Percentiles rank a stretch among this genome's conserved stretches.
Evolutionary conservation across 2,329 filamentous ascomycete species (phyloP).

Genomic region (Phialophora macrospora): DNA sequence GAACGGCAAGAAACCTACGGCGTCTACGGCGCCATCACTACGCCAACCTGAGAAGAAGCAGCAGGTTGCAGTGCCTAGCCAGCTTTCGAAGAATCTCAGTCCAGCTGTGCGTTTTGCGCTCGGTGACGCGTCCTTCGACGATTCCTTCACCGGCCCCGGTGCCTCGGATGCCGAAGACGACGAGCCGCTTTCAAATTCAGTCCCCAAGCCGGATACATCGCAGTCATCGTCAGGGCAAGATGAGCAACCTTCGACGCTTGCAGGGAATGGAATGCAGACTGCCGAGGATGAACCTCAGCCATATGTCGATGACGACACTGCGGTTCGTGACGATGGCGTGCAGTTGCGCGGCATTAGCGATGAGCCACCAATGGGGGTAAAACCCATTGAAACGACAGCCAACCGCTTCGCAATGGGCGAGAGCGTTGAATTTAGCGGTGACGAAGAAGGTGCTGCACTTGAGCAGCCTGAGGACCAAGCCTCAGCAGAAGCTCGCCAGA

Average conservation of each 20-base stretch:
- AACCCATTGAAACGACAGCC: background rate
- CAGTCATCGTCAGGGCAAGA: background rate
- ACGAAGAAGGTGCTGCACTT: conserved; percentile 12
- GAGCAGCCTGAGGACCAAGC: background rate
- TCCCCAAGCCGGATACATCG: background rate
- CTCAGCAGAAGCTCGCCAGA: background rate
- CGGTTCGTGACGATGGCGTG: background rate
- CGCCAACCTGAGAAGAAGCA: background rate
- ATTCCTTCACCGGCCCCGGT: background rate
- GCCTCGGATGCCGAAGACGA: background rate
- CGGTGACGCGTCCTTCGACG: background rate
- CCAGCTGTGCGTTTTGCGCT: background rate
- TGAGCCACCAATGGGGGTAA: background rate
- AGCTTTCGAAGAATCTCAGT: background rate
- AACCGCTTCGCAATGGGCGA: conserved; percentile 1
- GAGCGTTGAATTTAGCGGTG: conserved; percentile 32
- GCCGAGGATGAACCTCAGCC: background rate
- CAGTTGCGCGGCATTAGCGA: background rate
- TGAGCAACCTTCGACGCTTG: conserved; percentile 1
- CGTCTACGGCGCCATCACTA: background rate
- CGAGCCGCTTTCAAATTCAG: background rate
- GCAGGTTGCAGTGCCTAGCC: background rate
- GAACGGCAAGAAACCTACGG: background rate
- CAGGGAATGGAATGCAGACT: background rate
- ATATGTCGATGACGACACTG: background rate